Conservation (phyloP, 345 rosid species). For the Citrus glauca region DNA sequence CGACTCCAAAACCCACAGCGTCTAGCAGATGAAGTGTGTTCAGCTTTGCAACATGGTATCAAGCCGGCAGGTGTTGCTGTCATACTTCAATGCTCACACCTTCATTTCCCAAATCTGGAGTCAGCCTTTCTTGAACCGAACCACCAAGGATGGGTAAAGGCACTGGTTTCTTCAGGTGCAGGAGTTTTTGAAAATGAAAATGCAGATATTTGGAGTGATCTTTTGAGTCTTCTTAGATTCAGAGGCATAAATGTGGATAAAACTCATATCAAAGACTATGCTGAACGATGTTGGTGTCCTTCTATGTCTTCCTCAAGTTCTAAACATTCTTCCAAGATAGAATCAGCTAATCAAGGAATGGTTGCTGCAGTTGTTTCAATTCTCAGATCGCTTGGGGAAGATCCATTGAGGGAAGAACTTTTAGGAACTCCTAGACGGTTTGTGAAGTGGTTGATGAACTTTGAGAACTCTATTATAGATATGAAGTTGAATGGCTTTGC, state of each 20-base stretch:
- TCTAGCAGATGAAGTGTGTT: conserved; percentile 69
- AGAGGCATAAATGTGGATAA: conserved; percentile 45
- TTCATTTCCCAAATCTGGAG: conserved; percentile 64
- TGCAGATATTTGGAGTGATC: conserved; percentile 66
- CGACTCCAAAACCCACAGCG: conserved; percentile 87
- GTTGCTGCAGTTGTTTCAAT: conserved; percentile 66
- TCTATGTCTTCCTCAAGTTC: conserved; percentile 31
- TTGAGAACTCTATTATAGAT: conserved; percentile 58
- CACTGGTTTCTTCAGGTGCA: conserved; percentile 55
- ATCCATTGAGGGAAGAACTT: conserved; percentile 85
- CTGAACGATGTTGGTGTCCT: conserved; percentile 66
- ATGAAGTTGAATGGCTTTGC: conserved; percentile 56
- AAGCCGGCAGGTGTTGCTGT: conserved; percentile 89
- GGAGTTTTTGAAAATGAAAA: conserved; percentile 70
- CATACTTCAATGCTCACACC: conserved; percentile 74
- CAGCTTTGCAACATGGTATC: conserved; percentile 71
- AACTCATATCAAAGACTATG: conserved; percentile 18
- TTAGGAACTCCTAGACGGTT: conserved; percentile 69
- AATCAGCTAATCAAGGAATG: conserved; percentile 48
- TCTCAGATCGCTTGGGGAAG: conserved; percentile 77
- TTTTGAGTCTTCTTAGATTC: conserved; percentile 54
- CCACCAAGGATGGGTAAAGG: conserved; percentile 54
- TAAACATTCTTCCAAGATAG: conserved; percentile 31
- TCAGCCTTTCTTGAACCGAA: conserved; percentile 39
- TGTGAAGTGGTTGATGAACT: conserved; percentile 81